Base-by-base conservation (phyloP, 108 stramenopile species). In the Conticribra guillardii region DNA sequence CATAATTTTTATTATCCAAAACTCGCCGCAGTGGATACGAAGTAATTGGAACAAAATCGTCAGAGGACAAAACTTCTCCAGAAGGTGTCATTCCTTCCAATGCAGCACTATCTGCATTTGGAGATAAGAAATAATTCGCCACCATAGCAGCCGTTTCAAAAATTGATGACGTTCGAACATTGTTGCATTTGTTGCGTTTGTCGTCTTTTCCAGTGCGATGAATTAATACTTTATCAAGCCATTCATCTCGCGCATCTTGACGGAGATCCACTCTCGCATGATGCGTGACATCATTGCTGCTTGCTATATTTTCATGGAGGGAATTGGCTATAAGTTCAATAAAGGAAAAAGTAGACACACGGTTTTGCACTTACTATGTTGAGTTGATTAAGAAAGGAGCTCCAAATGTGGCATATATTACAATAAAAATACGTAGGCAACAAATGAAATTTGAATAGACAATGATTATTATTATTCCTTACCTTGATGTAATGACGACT, bases 101-200 rank as follows among this genome's bases (percentile, higher is more conserved):
- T 21, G 31, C 9, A 30, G n/a, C n/a, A n/a, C n/a, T n/a, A 31
- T 65, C 9, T 33, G 18, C 64, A 34, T 11, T 5, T 53, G 64
- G 11, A 28, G 61, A 65, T 65, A 65, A 30, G 22, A 53, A 31
- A 33, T 52, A 44, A 33, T 65, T 30, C 31, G 50, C 31, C 31
- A 65, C 64, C 50, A 34, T 65, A 9, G 0, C 17, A 11, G 64
- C 50, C 17, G 32, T 65, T 52, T 53, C 48, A 34, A 65, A 65
- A 21, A 51, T 51, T n/a, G n/a, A 51, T 51, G 50, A 21, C 19
- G n/a, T 5, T 4, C 5, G 4, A 22, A 5, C 50, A 51, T 51
- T 15, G 4, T n/a, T 22, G 16, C 21, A 15, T 51, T 4, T n/a
- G 50, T 44, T 8, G 15, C 44, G 8, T 11, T 21, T n/a, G 4